Evolutionary conservation across 108 stramenopile species (phyloP), one percentile per base, ranked within the genome.

Genomic region (Skeletonema marinoi): DNA sequence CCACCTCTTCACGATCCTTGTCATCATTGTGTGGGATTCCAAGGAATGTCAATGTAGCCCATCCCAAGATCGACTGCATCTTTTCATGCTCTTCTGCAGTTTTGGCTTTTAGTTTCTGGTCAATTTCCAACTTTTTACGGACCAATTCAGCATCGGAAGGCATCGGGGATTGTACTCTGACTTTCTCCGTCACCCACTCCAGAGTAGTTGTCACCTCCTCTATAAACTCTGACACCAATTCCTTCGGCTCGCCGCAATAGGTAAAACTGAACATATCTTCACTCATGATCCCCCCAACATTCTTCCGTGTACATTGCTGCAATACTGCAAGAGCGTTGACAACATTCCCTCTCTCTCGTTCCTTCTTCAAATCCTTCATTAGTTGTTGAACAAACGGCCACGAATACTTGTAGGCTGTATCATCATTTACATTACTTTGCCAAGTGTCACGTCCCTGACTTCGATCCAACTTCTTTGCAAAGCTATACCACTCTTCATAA

Each of bases 231-330:
- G 44, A 70, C 10, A 93, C 95, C 16, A 93, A 75, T 5, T 61
- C 56, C 63, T 93, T 96, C 1, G 95, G 92, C 76, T 91, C 93
- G 59, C 96, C 96, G 3, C 87, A 90, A 70, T 96, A 90, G 31
- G 92, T 91, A 60, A 82, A 92, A 12, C 82, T 76, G 68, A 95
- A 95, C 66, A 93, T 80, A 50, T 95, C 89, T 71, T 89, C 89
- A 59, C 87, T 89, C 96, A 96, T 96, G 44, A 96, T 89, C 1
- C 96, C 96, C 7, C 96, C 96, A 5, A 96, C 92, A 85, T 96
- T 96, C 66, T 93, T 92, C 46, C 96, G 71, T 13, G 96, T 94
- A 71, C 96, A 96, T 75, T 92, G 92, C 74, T 92, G 92, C 51
- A 96, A 78, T 21, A 94, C 93, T 30, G 88, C 91, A 65, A 92